Percentiles rank a stretch among this genome's conserved stretches.
phyloP scores from a whole-genome alignment of 805 yeast species.

The Nakazawaea ambrosiae region DNA sequence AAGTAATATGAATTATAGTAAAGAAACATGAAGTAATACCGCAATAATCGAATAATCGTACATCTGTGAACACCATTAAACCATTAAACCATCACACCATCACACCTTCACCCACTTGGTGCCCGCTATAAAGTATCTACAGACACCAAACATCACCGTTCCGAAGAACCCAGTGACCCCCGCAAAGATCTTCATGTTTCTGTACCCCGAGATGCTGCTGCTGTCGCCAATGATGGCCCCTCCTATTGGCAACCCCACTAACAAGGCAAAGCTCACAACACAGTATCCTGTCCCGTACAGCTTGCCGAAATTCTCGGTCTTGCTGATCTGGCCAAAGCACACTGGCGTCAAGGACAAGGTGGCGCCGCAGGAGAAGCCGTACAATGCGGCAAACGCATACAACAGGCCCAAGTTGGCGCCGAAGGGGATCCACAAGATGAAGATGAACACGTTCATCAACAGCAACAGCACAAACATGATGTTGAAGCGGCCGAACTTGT shows the following conservation, averaged over 20 bases:
- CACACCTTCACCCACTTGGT: conserved; percentile 6
- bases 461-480: conserved; percentile 32
- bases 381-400: conserved; percentile 44
- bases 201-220: conserved; percentile 3
- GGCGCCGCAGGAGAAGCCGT: conserved; percentile 57
- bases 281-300: conserved; percentile 65
- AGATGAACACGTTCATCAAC: conserved; percentile 35
- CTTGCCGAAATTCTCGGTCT: conserved; percentile 59
- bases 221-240: conserved; percentile 11
- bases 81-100: no score
- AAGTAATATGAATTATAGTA: no score
- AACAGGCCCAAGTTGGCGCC: conserved; percentile 37
- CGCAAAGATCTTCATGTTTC: conserved; percentile 9
- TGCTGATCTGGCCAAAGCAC: conserved; percentile 61
- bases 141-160: neutral
- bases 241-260: conserved; percentile 43
- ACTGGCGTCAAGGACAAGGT: conserved; percentile 61
- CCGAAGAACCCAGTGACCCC: conserved; percentile 6
- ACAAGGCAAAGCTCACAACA: conserved; percentile 33
- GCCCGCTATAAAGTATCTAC: conserved; percentile 7
- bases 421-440: conserved; percentile 61
- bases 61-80: no score
- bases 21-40: no score
- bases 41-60: no score
- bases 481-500: conserved; percentile 43